Percentiles rank a stretch among this genome's conserved stretches.
Conservation (phyloP, 805 yeast species). For the Metschnikowia matae region DNA sequence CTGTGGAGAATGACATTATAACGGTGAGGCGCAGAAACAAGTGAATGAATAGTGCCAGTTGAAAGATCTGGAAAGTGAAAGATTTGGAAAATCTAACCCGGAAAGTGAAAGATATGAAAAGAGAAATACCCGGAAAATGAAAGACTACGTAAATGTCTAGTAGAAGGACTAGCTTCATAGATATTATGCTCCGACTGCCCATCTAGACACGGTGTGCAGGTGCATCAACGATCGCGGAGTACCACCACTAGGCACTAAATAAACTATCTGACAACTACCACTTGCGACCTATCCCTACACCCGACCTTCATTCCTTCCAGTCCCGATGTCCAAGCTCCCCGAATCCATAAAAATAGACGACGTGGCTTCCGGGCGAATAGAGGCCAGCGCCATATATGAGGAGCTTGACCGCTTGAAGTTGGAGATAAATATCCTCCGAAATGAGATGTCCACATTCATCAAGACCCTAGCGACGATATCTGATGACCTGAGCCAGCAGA, state of each 20-base stretch:
- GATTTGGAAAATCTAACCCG: background rate
- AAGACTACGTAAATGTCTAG: background rate
- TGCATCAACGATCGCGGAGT: conserved; percentile 1
- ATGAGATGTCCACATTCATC: conserved; percentile 37
- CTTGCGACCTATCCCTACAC: background rate
- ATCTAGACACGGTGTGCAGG: background rate
- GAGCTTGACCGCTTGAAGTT: conserved; percentile 40
- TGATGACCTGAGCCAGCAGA: conserved; percentile 30
- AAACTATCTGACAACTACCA: background rate
- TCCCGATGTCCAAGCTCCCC: conserved; percentile 7
- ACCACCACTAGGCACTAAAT: background rate
- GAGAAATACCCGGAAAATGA: background rate
- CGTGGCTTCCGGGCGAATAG: conserved; percentile 39
- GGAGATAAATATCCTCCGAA: conserved; percentile 40
- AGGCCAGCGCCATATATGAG: conserved; percentile 39
- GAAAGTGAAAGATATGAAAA: background rate
- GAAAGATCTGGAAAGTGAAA: background rate
- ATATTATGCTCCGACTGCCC: background rate
- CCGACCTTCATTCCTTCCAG: background rate
- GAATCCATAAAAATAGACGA: conserved; percentile 35
- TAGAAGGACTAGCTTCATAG: background rate
- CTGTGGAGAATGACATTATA: conserved; percentile 21
- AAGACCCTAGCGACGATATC: conserved; percentile 35
- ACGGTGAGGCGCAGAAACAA: conserved; percentile 18
- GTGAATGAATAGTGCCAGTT: background rate